A percentile compares a stretch with the other conserved stretches of the same genome.
These are phyloP conservation scores for Senna siamea DNA, from an alignment of 306 rosid genomes.

Conservation along the genomic window DNA sequence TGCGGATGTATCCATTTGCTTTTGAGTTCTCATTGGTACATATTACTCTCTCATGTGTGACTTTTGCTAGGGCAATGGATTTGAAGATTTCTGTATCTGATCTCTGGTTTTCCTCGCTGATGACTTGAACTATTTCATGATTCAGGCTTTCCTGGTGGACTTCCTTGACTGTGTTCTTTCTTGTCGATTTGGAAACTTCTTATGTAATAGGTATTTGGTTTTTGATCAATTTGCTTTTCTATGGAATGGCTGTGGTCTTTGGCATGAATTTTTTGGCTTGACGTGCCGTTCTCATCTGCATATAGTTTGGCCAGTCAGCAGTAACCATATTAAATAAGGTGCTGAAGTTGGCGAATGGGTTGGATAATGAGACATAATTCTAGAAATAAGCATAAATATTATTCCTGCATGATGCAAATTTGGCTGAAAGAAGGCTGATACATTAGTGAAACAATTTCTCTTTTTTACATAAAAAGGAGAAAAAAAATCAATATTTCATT, in stretches of 20 bases:
- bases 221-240: constrained; percentile 27
- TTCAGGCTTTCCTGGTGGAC: constrained; percentile 92
- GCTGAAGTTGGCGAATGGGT: constrained; percentile 25
- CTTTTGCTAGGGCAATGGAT: background rate
- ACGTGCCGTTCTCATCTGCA: constrained; percentile 16
- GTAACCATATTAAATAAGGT: constrained; percentile 16
- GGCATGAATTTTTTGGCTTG: constrained; percentile 34
- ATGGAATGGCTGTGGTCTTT: constrained; percentile 31
- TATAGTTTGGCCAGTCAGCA: constrained; percentile 4
- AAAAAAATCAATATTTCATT: too few relatives aligned
- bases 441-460: background rate
- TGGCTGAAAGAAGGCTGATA: background rate
- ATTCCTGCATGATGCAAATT: constrained; percentile 3
- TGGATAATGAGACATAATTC: constrained; percentile 36
- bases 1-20: constrained; percentile 95
- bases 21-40: constrained; percentile 94
- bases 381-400: constrained; percentile 11
- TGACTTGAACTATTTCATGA: constrained; percentile 35
- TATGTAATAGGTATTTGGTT: constrained; percentile 80
- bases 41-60: constrained; percentile 32
- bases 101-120: constrained; percentile 26
- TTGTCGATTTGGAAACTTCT: constrained; percentile 96
- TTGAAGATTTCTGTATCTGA: constrained; percentile 22
- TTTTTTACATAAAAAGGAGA: background rate
- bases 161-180: constrained; percentile 82